Base-by-base conservation (phyloP, 306 rosid genomes). In the Casuarina equisetifolia region DNA sequence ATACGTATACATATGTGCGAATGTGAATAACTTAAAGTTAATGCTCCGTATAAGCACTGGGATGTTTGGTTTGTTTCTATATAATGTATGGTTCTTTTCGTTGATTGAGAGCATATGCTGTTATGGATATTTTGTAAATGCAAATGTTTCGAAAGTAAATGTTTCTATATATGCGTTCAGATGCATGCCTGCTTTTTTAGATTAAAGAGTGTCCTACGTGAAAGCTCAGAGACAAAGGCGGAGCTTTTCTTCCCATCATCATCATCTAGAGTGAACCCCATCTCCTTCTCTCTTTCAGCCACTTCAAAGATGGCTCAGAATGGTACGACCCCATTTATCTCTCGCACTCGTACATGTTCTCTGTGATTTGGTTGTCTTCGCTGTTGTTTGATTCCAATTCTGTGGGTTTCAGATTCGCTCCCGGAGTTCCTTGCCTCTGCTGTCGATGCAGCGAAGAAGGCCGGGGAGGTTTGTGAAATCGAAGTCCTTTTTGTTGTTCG, bases 401-500 rank as follows among this genome's bases (percentile, higher is more conserved):
- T 25, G 48, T 74, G 43, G 78, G 54, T 71, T 73, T 52, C 42
- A 95, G 99, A 78, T 77, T 85, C 89, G 46, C 88, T 88, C 70
- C 80, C 86, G 11, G 89, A 79, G 73, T 85, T 86, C 72, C 95
- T 95, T 36, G 89, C 80, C 49, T 86, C 96, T 76, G 97, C 99
- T 2, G 85, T 95, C 61, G 94, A 87, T 54, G 97, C 97, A 3
- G 97, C 97, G 46, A 84, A 83, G 81, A 88, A 68, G 85, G 97
- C 97, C 67, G 97, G 97, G 20, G 91, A 92, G 84, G 99, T 95
- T 10, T 40, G 76, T 77, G 76, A 73, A 15, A 57, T 53, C 50
- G 17, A 70, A 19, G n/a, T 64, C 12, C n/a, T 15, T 16, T 44
- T 44, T 50, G 7, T 64, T 51, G 4, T 57, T 38, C 62, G 19